Evolutionary conservation across 148 eudicot genomes (phyloP).

Genomic region (Gaultheria prostrata): DNA sequence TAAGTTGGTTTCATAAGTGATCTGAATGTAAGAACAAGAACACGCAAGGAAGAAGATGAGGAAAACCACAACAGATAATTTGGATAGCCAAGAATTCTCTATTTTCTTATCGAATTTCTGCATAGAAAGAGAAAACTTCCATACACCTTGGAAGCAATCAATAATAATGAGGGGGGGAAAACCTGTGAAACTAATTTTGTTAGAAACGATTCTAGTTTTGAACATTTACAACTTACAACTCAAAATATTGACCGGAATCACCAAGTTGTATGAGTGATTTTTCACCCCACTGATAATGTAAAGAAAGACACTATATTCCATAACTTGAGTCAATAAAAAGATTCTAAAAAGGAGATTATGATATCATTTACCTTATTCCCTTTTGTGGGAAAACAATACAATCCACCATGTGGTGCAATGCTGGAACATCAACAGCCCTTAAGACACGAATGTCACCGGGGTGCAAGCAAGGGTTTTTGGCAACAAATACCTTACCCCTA

Average conservation of each 20-base stretch:
- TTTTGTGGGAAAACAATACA: constrained; percentile 28
- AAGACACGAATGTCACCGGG: constrained; percentile 24
- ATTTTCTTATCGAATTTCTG: not conserved
- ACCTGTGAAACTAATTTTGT: not conserved
- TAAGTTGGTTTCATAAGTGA: not conserved
- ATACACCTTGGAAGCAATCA: not conserved
- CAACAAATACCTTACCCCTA: constrained; percentile 22
- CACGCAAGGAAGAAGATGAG: not conserved
- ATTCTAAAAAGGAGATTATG: not conserved
- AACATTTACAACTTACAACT: not conserved
- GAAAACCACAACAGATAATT: not conserved
- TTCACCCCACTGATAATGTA: not conserved
- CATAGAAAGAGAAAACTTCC: not conserved
- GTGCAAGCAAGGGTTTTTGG: constrained; percentile 29
- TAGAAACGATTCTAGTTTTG: not conserved
- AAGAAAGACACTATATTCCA: not conserved
- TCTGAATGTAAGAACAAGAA: not conserved
- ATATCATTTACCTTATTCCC: constrained; percentile 18
- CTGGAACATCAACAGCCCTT: constrained; percentile 21
- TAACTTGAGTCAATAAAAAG: not conserved
- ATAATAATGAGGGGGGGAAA: not conserved
- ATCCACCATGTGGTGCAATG: constrained; percentile 28
- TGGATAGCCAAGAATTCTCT: not conserved
- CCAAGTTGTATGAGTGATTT: not conserved
- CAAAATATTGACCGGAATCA: not conserved